These are phyloP conservation scores for thale cress (Arabidopsis thaliana) DNA, from an alignment of 345 rosid genomes.

Conservation along the genomic window DNA sequence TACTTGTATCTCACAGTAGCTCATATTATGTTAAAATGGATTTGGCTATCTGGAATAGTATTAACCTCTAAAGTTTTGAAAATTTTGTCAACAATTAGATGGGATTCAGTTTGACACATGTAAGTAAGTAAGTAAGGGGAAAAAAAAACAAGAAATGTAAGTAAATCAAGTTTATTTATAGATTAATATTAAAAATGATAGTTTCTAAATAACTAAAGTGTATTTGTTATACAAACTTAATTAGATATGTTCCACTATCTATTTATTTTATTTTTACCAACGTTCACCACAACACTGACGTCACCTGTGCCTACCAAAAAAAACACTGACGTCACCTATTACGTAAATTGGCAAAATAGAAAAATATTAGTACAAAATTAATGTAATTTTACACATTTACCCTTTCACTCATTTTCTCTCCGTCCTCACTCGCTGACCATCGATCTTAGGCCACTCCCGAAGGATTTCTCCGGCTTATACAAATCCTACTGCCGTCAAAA, in stretches of 20 bases:
- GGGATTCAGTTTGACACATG: background rate
- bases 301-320: too few relatives aligned
- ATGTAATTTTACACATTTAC: background rate
- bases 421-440: constrained; percentile 18
- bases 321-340: too few relatives aligned
- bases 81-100: background rate
- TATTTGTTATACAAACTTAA: background rate
- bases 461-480: background rate
- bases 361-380: too few relatives aligned
- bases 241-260: background rate
- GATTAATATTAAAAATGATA: too few relatives aligned
- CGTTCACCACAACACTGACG: too few relatives aligned
- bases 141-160: too few relatives aligned
- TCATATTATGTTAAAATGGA: background rate
- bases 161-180: too few relatives aligned
- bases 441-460: constrained; percentile 27
- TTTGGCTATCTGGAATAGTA: background rate
- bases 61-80: background rate
- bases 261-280: too few relatives aligned
- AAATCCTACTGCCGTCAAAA: background rate
- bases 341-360: too few relatives aligned
- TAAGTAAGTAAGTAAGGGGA: background rate
- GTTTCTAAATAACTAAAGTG: background rate
- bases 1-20: background rate
- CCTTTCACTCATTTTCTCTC: constrained; percentile 5